A percentile compares a stretch with the other conserved stretches of the same genome.
These are phyloP conservation scores for Suhomyces ambrosiae DNA, from an alignment of 1,139 yeast species.

Conservation along the genomic window DNA sequence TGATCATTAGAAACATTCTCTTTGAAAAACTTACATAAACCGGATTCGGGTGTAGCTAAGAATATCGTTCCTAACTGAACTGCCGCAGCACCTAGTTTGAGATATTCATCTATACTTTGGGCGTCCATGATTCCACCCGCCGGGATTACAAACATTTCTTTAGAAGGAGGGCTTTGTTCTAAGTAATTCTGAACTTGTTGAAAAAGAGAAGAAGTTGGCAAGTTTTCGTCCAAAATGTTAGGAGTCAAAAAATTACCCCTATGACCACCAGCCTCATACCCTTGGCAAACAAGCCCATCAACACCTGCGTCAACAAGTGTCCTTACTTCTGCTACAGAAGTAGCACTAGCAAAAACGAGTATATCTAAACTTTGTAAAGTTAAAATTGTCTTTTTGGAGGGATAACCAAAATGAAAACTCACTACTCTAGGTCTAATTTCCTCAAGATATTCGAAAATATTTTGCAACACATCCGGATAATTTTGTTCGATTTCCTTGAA, in stretches of 20 bases:
- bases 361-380: slow-evolving; percentile 48
- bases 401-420: slow-evolving; percentile 55
- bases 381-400: slow-evolving; percentile 38
- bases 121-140: slow-evolving; percentile 50
- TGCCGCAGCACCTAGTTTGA: slow-evolving; percentile 44
- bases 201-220: slow-evolving; percentile 39
- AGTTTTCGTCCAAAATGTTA: slow-evolving; percentile 31
- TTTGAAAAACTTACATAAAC: slow-evolving; percentile 23
- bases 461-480: slow-evolving; percentile 6
- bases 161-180: slow-evolving; percentile 19
- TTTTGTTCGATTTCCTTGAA: slow-evolving; percentile 34
- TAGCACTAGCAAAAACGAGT: slow-evolving; percentile 52
- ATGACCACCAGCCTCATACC: slow-evolving; percentile 60
- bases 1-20: slow-evolving; percentile 6
- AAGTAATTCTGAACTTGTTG: slow-evolving; percentile 21
- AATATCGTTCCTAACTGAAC: slow-evolving; percentile 52
- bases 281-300: slow-evolving; percentile 51
- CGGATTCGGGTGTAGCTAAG: slow-evolving; percentile 38
- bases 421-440: slow-evolving; percentile 27
- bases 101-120: slow-evolving; percentile 24
- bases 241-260: slow-evolving; percentile 44
- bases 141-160: slow-evolving; percentile 32
- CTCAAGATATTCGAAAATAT: slow-evolving; percentile 16
- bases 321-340: slow-evolving; percentile 42
- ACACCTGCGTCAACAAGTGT: slow-evolving; percentile 26